Base-by-base conservation (phyloP, 2,329 filamentous ascomycete genomes). In the Nannizzia gypsea region DNA sequence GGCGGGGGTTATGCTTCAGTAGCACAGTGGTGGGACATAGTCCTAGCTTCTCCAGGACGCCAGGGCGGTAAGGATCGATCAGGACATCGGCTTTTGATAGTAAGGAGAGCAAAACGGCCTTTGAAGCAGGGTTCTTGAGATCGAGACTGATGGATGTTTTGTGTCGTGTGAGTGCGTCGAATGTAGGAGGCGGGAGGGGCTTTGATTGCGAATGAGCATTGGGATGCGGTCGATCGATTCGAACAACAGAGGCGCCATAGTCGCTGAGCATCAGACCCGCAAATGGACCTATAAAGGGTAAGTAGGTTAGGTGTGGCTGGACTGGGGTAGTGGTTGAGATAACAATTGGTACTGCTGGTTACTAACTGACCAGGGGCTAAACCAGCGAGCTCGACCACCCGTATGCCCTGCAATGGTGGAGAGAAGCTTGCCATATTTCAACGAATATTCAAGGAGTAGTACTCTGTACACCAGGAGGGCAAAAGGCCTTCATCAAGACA, bases 41-140 rank as follows among this genome's bases (percentile, higher is more conserved):
- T 0, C 87, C 87, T 8, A 92, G 82, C 57, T 86, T 88, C 74
- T 97, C 92, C 1, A 97, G 81, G 0, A 96, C 89, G 38, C 90
- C 90, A 0, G 92, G 92, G 0, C 92, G 88, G 77, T 90, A 97
- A 0, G 93, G 92, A 72, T 97, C 93, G 71, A 97, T 93, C 28
- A 97, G 73, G 38, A 96, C 79, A 73, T 97, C 92, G 60, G 84
- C 80, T 15, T 76, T 70, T 15, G 76, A 73, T 38, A 87, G 75
- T 0, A 96, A 78, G 2, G 79, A 76, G 62, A 84, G 84, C 58
- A 96, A 73, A 5, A 96, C 77, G 0, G 79, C 78, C 11, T 84
- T 70, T 5, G 89, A 90, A 0, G 73, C 66, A 0, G 81, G 65
- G 0, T 82, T 80, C 69, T 93, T 95, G 58, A 96, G 81, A 74